Evolutionary conservation across 2,329 filamentous ascomycete species (phyloP).

Genomic region (Cytospora chrysosperma): DNA sequence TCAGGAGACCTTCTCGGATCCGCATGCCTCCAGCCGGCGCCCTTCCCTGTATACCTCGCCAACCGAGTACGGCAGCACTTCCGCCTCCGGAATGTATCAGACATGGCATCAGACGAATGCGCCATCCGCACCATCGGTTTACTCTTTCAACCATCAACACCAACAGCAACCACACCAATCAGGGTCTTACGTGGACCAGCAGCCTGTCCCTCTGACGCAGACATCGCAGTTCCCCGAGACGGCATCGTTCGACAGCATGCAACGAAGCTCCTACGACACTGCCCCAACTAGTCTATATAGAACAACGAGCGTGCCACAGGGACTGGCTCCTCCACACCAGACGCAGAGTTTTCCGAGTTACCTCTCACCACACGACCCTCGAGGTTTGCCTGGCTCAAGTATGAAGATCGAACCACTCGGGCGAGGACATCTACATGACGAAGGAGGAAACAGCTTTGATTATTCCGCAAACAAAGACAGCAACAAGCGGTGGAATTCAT

Average conservation of each 20-base stretch:
- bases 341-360: conserved; percentile 27
- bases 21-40: conserved; percentile 47
- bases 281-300: conserved; percentile 31
- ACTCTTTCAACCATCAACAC: conserved; percentile 43
- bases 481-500: conserved; percentile 21
- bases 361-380: conserved; percentile 24
- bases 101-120: conserved; percentile 47
- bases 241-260: conserved; percentile 32
- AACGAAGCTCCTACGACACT: conserved; percentile 31
- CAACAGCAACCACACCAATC: conserved; percentile 32
- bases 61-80: conserved; percentile 46
- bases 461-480: conserved; percentile 10
- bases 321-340: conserved; percentile 24
- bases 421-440: conserved; percentile 24
- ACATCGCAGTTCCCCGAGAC: conserved; percentile 30
- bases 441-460: conserved; percentile 14
- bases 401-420: conserved; percentile 26
- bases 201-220: conserved; percentile 30
- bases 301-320: conserved; percentile 26
- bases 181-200: conserved; percentile 32
- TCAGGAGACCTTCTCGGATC: conserved; percentile 44
- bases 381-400: conserved; percentile 19
- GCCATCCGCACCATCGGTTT: conserved; percentile 43
- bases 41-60: conserved; percentile 44
- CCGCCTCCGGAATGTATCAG: conserved; percentile 41